Base-by-base conservation (phyloP, 1,139 yeast genomes). In the Hyphopichia wangnamkhiaoensis region DNA sequence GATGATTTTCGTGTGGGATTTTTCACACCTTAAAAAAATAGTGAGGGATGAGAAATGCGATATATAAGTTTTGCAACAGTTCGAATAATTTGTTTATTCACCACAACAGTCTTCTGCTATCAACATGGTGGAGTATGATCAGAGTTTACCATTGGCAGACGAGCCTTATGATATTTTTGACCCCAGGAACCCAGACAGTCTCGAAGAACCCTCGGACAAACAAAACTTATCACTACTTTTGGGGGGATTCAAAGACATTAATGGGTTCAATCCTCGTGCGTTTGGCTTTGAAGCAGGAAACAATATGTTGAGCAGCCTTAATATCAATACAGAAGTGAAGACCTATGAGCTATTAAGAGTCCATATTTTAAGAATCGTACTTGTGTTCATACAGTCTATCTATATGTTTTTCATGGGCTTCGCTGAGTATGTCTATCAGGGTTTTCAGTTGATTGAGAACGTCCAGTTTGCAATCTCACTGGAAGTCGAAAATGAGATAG, bases 271-370 rank as follows among this genome's bases (percentile, higher is more conserved):
- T 8, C 13, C 37, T 23, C 41, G 34, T 2, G 30, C 38, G 3
- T 29, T 46, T 13, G 38, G 37, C 3, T 13, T 41, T 8, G 33
- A 25, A 2, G 39, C 31, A 1, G 42, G 45, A 5, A 36, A 37
- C 19, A 28, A 26, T 15, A 40, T 48, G 47, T 25, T 46, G 9
- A 32, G 41, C 9, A 38, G 42, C 5, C 24, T 45, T 14, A 39
- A 40, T 19, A 27, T 37, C 3, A 19, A 37, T 14, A 31, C 38
- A 10, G 43, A 39, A 13, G 37, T 49, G n/a, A 40, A 48, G 8
- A 59, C 65, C 7, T 40, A 39, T n/a, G 52, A 48, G 16, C 23
- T 60, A 2, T 43, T 60, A 20, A 46, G 43, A 31, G 47, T 48
- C 14, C 65, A 61, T 42, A 12, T 58, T 1, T 39, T 38, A 14